Base-by-base conservation (phyloP, 306 rosid species). In the Vicia faba region DNA sequence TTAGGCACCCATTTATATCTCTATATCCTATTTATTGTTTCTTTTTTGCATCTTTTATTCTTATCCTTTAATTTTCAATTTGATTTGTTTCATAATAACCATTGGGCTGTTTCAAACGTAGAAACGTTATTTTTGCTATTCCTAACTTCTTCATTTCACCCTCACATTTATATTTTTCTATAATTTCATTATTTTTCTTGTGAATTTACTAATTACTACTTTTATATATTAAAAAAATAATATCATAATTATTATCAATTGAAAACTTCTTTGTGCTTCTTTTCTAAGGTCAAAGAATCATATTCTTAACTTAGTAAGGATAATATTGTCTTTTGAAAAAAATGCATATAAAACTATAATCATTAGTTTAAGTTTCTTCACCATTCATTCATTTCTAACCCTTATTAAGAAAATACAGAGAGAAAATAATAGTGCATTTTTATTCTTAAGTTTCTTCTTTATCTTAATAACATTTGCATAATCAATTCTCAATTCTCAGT, bases 371-470 rank as follows among this genome's bases (percentile, higher is more conserved):
- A 36, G 75, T 80, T 73, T 74, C 64, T 55, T 66, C 79, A 48
- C 31, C 76, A 48, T 50, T 61, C 73, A 58, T 72, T 71, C 64
- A 26, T 59, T 66, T 54, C 76, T 28, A 2, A 9, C 64, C 63
- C 20, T 61, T 18, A 57, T 49, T 35, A 13, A 41, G 41, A 79
- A 28, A 70, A 70, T 70, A 40, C 53, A 54, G 15, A 73, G 64
- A 66, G 58, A 50, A 50, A 73, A 49, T 72, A 45, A 29, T 25
- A 33, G 31, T 3, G 49, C 10, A 58, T 33, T 33, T 45, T 69
- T 75, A 69, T 69, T 59, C 74, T 29, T 65, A 68, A 72, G 64
- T 64, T 81, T 70, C 85, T 66, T 76, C 61, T 58, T 66, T 72
- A 72, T 64, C 39, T 16, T 62, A 20, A 62, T 62, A 43, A 40